phyloP scores from a whole-genome alignment of 768 basidiomycete genomes.

The Agrocybe pediades region DNA sequence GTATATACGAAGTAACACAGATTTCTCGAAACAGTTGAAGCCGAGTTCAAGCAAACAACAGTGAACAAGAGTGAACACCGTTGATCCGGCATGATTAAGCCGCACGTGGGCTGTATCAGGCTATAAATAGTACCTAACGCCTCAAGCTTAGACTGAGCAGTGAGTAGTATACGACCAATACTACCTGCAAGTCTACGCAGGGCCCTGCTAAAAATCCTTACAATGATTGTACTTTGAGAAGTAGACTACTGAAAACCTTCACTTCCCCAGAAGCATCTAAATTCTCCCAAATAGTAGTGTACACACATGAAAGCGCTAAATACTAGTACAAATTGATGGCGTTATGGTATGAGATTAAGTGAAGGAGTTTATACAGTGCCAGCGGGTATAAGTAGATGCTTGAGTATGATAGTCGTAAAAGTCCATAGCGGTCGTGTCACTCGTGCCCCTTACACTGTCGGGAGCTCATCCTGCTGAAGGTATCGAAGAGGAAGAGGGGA shows the following conservation, averaged over 20 bases:
- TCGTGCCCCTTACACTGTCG: too few relatives aligned
- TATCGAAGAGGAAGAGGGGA: neutral
- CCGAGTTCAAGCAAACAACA: too few relatives aligned
- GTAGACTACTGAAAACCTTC: slow-evolving; percentile 2
- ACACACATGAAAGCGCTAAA: neutral
- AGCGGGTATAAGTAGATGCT: neutral
- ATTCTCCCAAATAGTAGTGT: neutral
- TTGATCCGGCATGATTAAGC: too few relatives aligned
- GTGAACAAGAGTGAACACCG: too few relatives aligned
- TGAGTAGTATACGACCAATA: too few relatives aligned
- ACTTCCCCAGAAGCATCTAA: neutral
- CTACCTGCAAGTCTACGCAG: too few relatives aligned
- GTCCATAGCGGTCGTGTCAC: too few relatives aligned
- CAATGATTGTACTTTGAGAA: too few relatives aligned
- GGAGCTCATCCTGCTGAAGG: neutral
- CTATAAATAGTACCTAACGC: too few relatives aligned
- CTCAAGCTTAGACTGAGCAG: too few relatives aligned
- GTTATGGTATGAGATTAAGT: neutral
- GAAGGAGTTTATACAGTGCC: neutral
- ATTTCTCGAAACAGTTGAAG: neutral
- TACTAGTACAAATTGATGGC: neutral
- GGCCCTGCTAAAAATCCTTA: too few relatives aligned
- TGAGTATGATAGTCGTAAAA: neutral
- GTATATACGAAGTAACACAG: neutral
- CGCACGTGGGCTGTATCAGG: too few relatives aligned